Evolutionary conservation across 306 rosid genomes (phyloP).

Genomic region (Gynostemma pentaphyllum): DNA sequence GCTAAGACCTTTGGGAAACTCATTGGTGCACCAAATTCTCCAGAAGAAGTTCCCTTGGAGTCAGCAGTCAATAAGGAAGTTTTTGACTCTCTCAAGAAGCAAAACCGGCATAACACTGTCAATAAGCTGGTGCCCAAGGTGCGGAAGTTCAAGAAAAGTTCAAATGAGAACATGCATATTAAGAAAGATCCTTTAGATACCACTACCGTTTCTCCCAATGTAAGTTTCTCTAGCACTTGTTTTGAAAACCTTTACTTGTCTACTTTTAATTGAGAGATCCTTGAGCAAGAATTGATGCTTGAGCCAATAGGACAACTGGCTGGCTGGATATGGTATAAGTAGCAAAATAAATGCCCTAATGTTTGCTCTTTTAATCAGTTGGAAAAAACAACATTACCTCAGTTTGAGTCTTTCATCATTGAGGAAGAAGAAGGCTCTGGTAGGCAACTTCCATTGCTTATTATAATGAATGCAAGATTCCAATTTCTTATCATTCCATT

Average conservation of each 20-base stretch:
- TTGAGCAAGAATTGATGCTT: not conserved
- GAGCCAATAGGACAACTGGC: not conserved
- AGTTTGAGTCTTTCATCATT: conserved; percentile 16
- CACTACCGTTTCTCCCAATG: conserved; percentile 25
- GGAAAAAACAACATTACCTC: conserved; percentile 17
- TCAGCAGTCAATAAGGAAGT: conserved; percentile 16
- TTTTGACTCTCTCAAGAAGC: conserved; percentile 15
- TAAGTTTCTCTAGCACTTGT: conserved; percentile 6
- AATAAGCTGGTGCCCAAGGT: conserved; percentile 15
- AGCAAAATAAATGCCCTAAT: not conserved
- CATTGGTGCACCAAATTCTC: conserved; percentile 21
- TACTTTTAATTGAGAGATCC: not conserved
- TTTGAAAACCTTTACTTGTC: not conserved
- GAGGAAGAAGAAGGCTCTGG: conserved; percentile 38
- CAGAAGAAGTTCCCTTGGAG: conserved; percentile 17
- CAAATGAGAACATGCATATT: not conserved
- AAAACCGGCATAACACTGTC: conserved; percentile 18
- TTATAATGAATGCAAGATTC: not conserved
- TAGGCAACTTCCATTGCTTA: conserved; percentile 5
- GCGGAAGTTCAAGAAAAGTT: conserved; percentile 25
- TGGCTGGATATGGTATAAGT: not conserved
- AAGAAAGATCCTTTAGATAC: conserved; percentile 13
- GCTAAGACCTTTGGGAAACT: conserved; percentile 15
- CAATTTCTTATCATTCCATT: not conserved
- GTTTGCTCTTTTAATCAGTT: conserved; percentile 15